Evolutionary conservation across 306 rosid species (phyloP).

Genomic region (Malus orientalis): DNA sequence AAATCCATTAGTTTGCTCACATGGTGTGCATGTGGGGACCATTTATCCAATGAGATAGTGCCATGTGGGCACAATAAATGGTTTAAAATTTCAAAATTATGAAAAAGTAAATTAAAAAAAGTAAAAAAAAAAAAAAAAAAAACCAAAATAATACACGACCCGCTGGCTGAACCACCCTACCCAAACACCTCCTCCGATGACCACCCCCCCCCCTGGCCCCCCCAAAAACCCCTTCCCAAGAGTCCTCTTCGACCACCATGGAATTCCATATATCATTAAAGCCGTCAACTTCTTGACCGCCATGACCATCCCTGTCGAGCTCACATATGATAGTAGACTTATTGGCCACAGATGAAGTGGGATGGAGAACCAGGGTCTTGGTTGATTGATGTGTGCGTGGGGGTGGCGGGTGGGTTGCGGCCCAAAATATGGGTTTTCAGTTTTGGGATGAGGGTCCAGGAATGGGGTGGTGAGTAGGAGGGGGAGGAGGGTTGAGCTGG

Average conservation of each 20-base stretch:
- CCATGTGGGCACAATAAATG: not conserved
- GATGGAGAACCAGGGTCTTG: not conserved
- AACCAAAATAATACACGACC: too few relatives aligned
- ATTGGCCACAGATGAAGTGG: not conserved
- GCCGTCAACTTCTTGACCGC: not conserved
- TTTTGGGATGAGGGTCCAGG: not conserved
- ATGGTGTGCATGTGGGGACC: not conserved
- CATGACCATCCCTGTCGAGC: not conserved
- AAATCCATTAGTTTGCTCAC: not conserved
- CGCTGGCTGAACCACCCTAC: too few relatives aligned
- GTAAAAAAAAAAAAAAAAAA: too few relatives aligned
- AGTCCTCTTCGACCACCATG: not conserved
- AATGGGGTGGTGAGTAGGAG: too few relatives aligned
- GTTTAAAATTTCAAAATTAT: not conserved
- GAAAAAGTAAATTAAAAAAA: not conserved
- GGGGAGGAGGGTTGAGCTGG: not conserved
- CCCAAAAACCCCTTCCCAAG: not conserved
- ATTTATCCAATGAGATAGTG: not conserved
- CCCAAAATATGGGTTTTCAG: not conserved
- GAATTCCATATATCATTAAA: not conserved
- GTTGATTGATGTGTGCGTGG: not conserved
- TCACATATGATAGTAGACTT: too few relatives aligned
- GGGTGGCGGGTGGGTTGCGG: not conserved
- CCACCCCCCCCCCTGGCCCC: too few relatives aligned
- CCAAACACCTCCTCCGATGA: too few relatives aligned